Percentiles rank a stretch among this genome's conserved stretches.
These are phyloP conservation scores for Yamadazyma dushanensis DNA, from an alignment of 1,139 yeast genomes.

Conservation along the genomic window DNA sequence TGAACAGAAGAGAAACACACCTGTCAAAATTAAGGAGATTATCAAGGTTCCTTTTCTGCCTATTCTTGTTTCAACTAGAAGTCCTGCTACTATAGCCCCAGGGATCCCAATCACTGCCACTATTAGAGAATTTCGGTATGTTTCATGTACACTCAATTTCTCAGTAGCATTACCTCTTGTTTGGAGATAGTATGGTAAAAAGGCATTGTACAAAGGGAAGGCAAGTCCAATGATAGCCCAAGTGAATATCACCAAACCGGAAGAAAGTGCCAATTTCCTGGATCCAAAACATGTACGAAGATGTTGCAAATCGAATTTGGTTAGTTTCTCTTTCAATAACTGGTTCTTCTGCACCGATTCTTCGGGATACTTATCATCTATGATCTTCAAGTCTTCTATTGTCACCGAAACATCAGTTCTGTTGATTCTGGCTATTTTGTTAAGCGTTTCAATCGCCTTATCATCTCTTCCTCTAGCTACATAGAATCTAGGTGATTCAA, in stretches of 20 bases:
- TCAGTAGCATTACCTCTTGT: slow-evolving; percentile 32
- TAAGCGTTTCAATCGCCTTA: slow-evolving; percentile 34
- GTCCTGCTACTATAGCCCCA: slow-evolving; percentile 41
- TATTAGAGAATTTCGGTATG: slow-evolving; percentile 42
- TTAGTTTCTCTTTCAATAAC: slow-evolving; percentile 25
- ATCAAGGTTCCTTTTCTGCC: slow-evolving; percentile 44
- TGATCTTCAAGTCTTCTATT: slow-evolving; percentile 28
- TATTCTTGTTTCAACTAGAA: slow-evolving; percentile 36
- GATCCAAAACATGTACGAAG: slow-evolving; percentile 38
- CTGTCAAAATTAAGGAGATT: slow-evolving; percentile 35
- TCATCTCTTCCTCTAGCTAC: slow-evolving; percentile 40
- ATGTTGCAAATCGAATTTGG: slow-evolving; percentile 31
- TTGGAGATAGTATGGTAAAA: slow-evolving; percentile 40
- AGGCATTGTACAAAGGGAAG: slow-evolving; percentile 47
- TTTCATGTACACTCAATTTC: slow-evolving; percentile 33
- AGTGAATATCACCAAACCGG: slow-evolving; percentile 33
- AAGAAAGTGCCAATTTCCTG: slow-evolving; percentile 31
- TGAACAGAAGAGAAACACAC: slow-evolving; percentile 39
- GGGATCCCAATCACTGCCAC: slow-evolving; percentile 45
- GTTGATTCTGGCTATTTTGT: slow-evolving; percentile 39
- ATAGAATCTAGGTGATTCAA: slow-evolving; percentile 42
- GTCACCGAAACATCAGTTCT: slow-evolving; percentile 24
- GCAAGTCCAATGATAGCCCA: slow-evolving; percentile 50
- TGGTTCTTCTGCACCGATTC: slow-evolving; percentile 16
- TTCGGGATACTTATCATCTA: slow-evolving; percentile 25